These are phyloP conservation scores for Boletellus sp. DNA, from an alignment of 1,284 basidiomycete genomes.

Conservation along the genomic window DNA sequence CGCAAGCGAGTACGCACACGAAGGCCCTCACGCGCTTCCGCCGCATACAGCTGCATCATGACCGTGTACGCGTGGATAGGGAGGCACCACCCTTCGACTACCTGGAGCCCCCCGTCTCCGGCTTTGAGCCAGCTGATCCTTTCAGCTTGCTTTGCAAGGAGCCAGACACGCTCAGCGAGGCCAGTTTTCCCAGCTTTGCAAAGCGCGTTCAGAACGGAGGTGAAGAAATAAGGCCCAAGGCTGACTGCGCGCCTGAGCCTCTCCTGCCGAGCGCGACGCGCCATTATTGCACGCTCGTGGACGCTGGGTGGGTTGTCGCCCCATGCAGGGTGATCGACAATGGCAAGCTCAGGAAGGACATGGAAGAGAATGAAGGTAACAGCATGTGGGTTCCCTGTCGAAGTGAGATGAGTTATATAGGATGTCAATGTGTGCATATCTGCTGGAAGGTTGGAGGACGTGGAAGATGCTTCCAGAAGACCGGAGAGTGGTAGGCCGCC, in stretches of 20 bases:
- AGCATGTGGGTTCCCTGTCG: slow-evolving; percentile 45
- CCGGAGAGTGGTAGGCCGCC: slow-evolving; percentile 8
- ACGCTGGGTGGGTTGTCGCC: slow-evolving; percentile 24
- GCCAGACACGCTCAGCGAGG: slow-evolving; percentile 62
- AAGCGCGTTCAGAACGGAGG: slow-evolving; percentile 57
- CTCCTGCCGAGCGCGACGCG: slow-evolving; percentile 25
- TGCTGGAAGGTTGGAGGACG: slow-evolving; percentile 18
- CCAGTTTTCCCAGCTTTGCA: slow-evolving; percentile 53
- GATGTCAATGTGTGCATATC: slow-evolving; percentile 48
- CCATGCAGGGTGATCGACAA: slow-evolving; percentile 39
- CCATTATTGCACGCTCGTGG: slow-evolving; percentile 20
- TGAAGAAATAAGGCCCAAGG: slow-evolving; percentile 59
- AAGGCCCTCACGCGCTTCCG: slow-evolving; percentile 39
- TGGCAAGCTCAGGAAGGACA: slow-evolving; percentile 53
- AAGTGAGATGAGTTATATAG: slow-evolving; percentile 51
- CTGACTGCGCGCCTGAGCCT: slow-evolving; percentile 41
- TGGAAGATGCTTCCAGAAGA: slow-evolving; percentile 13
- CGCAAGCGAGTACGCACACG: slow-evolving; percentile 6
- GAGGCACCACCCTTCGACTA: slow-evolving; percentile 52
- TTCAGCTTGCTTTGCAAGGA: slow-evolving; percentile 54
- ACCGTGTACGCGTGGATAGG: slow-evolving; percentile 66
- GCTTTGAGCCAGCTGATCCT: slow-evolving; percentile 44
- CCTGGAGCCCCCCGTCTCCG: slow-evolving; percentile 17
- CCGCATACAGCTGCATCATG: slow-evolving; percentile 63
- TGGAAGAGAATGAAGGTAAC: slow-evolving; percentile 45